phyloP scores from a whole-genome alignment of 2,329 filamentous ascomycete species.

The Aureobasidium pullulans region DNA sequence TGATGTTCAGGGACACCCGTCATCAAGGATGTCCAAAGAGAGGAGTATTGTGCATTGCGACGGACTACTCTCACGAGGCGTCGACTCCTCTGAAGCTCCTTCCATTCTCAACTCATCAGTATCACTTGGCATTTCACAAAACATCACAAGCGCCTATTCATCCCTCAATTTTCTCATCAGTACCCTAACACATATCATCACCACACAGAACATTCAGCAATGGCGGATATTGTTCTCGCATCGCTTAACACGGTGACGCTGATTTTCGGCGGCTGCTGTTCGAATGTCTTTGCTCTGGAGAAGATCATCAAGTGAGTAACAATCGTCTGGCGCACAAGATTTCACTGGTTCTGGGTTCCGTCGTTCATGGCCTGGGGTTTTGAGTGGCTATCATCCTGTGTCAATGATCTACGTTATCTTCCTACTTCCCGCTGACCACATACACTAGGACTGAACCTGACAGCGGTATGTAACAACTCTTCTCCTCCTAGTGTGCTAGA shows the following conservation, averaged over 20 bases:
- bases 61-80: too few relatives aligned
- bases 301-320: constrained; percentile 73
- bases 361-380: too few relatives aligned
- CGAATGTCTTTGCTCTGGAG: constrained; percentile 95
- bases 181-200: background rate
- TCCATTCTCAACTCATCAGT: too few relatives aligned
- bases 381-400: too few relatives aligned
- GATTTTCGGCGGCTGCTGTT: constrained; percentile 94
- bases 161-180: background rate
- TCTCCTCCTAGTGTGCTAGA: too few relatives aligned
- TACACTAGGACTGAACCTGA: constrained; percentile 64
- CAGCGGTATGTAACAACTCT: constrained; percentile 55
- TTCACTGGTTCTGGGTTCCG: too few relatives aligned
- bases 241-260: constrained; percentile 59
- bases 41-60: too few relatives aligned
- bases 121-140: too few relatives aligned
- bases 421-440: constrained; percentile 17
- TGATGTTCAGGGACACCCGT: constrained; percentile 4
- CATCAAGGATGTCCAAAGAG: too few relatives aligned
- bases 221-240: constrained; percentile 16
- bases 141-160: too few relatives aligned
- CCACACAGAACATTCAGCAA: background rate
- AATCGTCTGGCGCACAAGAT: constrained; percentile 3
- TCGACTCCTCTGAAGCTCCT: too few relatives aligned
- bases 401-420: too few relatives aligned